Base-by-base conservation (phyloP, 345 rosid genomes). In the Brassica cretica region DNA sequence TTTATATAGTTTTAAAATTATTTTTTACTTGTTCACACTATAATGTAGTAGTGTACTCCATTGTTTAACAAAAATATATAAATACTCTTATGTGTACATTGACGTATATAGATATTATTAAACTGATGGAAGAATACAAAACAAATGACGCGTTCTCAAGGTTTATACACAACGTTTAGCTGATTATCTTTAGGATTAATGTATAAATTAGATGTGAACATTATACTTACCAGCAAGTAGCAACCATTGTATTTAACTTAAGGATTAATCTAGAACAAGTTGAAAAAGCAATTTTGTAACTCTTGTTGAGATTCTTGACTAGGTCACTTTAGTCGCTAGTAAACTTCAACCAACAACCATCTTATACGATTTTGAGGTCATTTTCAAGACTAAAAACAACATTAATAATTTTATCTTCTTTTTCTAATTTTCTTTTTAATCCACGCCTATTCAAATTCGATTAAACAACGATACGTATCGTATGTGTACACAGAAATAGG, bases 271-370 rank as follows among this genome's bases (percentile, higher is more conserved):
- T 49, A 49, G 1, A 49, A 14, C 55, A 14, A 14, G 55, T 14
- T 49, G 6, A n/a, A 49, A 44, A 49, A 49, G 5, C 56, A 49
- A 49, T 49, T 14, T 29, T 19, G 68, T 41, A 67, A 15, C 30
- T 21, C 21, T 11, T 15, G 14, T 27, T 37, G 5, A 39, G 60
- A 59, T 41, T 41, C 25, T 41, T 66, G 56, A 49, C 56, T 49
- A 49, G 55, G 56, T 49, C 24, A 68, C 5, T 59, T 59, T 32
- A 25, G 46, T 74, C 11, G 25, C 35, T 21, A 21, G 1, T 49
- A 19, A 49, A 51, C 46, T 59, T 76, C 73, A 29, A 59, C 35
- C 73, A 59, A 59, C 79, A 68, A 68, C 24, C 16, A 24, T 66
- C 5, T 11, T 5, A 39, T n/a, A 5, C 6, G 49, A 12, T n/a